Evolutionary conservation across 2,329 filamentous ascomycete genomes (phyloP).

Genomic region (Diaporthe citrichinensis): DNA sequence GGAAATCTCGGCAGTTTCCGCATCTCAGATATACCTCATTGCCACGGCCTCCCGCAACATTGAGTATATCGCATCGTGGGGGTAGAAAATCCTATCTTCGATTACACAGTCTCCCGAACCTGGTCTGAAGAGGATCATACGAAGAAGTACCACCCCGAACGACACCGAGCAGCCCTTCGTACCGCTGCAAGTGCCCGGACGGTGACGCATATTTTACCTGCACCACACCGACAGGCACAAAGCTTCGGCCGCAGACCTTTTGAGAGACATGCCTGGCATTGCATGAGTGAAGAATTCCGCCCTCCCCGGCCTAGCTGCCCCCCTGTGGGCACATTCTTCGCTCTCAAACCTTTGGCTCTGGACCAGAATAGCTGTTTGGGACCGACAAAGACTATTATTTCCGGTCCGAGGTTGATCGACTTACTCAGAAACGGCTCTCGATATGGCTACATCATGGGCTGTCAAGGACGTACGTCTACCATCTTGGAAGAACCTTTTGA

Average conservation of each 20-base stretch:
- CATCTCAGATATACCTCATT: not conserved
- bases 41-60: not conserved
- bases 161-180: not conserved
- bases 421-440: constrained; percentile 15
- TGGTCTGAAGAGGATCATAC: not conserved
- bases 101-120: not conserved
- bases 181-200: constrained; percentile 27
- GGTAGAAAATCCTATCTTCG: not conserved
- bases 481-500: no score
- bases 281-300: not conserved
- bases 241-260: not conserved
- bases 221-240: constrained; percentile 1
- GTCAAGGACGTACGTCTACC: constrained; percentile 54
- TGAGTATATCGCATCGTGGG: not conserved
- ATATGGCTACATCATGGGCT: constrained; percentile 40
- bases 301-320: not conserved
- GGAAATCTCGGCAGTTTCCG: not conserved
- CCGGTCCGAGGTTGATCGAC: not conserved
- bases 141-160: not conserved
- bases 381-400: not conserved
- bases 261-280: constrained; percentile 32
- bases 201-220: not conserved
- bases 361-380: not conserved
- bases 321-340: not conserved
- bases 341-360: not conserved